Evolutionary conservation across 768 basidiomycete species (phyloP), one percentile per base, ranked within the genome.

Genomic region (Termitomyces sp.): DNA sequence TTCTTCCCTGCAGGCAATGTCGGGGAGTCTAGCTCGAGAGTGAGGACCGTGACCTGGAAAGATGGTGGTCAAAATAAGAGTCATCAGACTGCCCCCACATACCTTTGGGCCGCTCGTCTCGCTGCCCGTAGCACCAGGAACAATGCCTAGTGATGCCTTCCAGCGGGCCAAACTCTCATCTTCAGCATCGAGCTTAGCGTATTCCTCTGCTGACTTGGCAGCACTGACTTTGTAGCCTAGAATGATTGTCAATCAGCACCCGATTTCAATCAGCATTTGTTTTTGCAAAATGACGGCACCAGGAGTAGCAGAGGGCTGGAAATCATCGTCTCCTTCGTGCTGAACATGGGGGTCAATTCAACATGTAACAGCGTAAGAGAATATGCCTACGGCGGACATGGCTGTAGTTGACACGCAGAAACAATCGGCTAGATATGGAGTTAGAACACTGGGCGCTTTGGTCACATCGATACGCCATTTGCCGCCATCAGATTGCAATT

Each of bases 151-250:
- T 55, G 88, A 93, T 41, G 92, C 93, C 72, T 98, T 98, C 96
- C 96, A 98, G 63, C 93, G 87, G 34, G 89, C 87, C 66, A 98
- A 81, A 71, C 91, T 93, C 74, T 97, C 95, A 70, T 98, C 95
- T 61, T 90, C 80, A 33, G 89, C 87, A 74, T 97, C 95, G 46
- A 96, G 83, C 41, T 86, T 75, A 27, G 91, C 89, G 47, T 93
- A 91, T 70, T 95, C 92, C 27, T 91, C 92, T 13, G 89, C 75
- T 47, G 81, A 79, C 77, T 91, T 91, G 34, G 79, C 82, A 58
- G 80, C 85, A 37, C 76, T 69, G 39, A 82, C 83, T 73, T 88
- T 93, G 79, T 93, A 93, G 58, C 91, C 91, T 91, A 57, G 44
- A 45, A 65, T 63, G 60, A 37, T 41, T 54, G 22, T 63, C 58